A percentile compares a stretch with the other conserved stretches of the same genome.
Evolutionary conservation across 345 rosid species (phyloP).

Genomic region (Populus alba): DNA sequence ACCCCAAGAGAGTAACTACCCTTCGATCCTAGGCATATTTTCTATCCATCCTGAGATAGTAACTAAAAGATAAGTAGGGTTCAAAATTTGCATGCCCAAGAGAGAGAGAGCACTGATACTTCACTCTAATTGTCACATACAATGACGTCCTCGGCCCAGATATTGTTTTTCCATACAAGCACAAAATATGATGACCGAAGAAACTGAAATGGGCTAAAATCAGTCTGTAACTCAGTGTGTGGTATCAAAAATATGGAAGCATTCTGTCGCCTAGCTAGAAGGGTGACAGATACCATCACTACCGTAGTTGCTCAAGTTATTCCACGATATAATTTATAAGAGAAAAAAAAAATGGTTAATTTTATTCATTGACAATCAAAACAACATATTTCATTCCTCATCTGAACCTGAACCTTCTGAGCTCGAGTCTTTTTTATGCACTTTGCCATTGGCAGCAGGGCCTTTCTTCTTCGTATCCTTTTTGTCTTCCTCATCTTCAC

Average conservation of each 20-base stretch:
- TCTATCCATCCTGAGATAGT: too few species aligned
- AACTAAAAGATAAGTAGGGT: too few species aligned
- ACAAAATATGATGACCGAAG: not conserved
- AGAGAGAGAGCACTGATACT: too few species aligned
- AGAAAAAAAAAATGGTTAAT: not conserved
- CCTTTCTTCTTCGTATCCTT: constrained; percentile 61
- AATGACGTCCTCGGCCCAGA: too few species aligned
- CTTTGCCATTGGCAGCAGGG: constrained; percentile 48
- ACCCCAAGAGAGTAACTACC: too few species aligned
- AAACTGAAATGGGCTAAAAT: not conserved
- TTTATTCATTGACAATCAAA: constrained; percentile 19
- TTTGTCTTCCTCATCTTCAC: constrained; percentile 84
- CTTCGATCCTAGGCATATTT: too few species aligned
- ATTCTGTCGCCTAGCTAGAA: not conserved
- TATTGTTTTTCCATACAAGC: too few species aligned
- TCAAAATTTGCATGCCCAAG: too few species aligned
- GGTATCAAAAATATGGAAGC: not conserved
- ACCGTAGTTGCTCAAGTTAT: not conserved
- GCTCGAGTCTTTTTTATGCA: constrained; percentile 47
- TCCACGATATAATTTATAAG: not conserved
- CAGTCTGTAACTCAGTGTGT: not conserved
- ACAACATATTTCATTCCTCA: constrained; percentile 47
- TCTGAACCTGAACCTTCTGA: constrained; percentile 72
- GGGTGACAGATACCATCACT: not conserved
- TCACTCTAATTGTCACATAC: too few species aligned